Evolutionary conservation across 176 grass and related monocot species (phyloP).

Genomic region (Eleusine coracana): DNA sequence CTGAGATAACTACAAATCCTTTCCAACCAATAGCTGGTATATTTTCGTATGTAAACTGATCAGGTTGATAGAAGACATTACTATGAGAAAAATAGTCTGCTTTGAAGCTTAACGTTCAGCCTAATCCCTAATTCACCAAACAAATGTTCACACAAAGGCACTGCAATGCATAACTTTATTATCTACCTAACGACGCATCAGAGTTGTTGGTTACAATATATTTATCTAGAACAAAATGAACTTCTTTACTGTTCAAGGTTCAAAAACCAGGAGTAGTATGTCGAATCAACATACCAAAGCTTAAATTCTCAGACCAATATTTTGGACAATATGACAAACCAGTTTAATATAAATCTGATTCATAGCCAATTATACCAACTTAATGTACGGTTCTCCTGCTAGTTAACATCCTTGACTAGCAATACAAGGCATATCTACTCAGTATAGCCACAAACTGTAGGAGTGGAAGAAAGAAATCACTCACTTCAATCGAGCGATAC

Average conservation of each 20-base stretch:
- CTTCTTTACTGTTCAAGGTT: neutral
- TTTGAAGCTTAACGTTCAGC: neutral
- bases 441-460: neutral
- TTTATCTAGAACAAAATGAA: neutral
- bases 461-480: neutral
- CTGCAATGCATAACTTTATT: neutral
- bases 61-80: neutral
- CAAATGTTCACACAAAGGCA: neutral
- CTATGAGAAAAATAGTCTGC: neutral
- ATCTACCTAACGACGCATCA: neutral
- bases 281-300: neutral
- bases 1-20: neutral
- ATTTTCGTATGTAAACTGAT: neutral
- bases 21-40: neutral
- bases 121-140: neutral
- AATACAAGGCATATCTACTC: neutral
- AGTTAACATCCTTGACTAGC: neutral
- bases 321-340: neutral
- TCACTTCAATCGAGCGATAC: slow-evolving; percentile 87
- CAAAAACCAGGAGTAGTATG: neutral
- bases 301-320: neutral
- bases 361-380: neutral
- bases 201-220: neutral
- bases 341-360: neutral
- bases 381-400: neutral